Base-by-base conservation (phyloP, 23 red algal species). In the Gracilaria domingensis region DNA sequence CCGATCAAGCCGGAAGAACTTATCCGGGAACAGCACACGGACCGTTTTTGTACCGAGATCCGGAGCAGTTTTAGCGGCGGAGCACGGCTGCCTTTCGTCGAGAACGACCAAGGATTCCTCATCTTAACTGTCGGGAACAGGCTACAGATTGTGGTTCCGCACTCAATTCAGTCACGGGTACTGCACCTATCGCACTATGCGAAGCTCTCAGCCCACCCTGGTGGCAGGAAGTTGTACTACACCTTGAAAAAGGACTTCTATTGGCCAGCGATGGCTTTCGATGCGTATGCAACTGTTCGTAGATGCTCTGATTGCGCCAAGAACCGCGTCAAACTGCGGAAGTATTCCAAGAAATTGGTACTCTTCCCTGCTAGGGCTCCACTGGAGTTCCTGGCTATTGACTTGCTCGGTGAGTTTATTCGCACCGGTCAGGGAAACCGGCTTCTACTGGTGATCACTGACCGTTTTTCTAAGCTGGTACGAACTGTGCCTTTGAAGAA, bases 251-350 rank as follows among this genome's bases (percentile, higher is more conserved):
- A 40, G 34, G 40, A 78, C 58, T 88, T 62, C 0, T 88, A 77
- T 33, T 88, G 84, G 66, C 84, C 84, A 48, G 28, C 44, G 45
- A 85, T 85, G 82, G 37, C 60, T 6, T 12, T 71, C 24, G 33
- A 71, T 39, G 42, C 36, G 32, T 66, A 71, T 29, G 58, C 26
- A 3, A 36, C 13, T 8, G 44, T 30, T 23, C 39, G 17, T 33
- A 29, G 58, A 30, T 81, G 49, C 34, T 26, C 51, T 11, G 47
- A 53, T 32, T 20, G 78, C 28, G 20, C 78, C 6, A 49, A 9
- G 45, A 55, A 81, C 23, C 78, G 24, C 29, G 48, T 55, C n/a
- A 53, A 59, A 32, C 35, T 81, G 21, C 45, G 78, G 42, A 81
- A 81, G 45, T 38, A 81, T 28, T 49, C 45, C 51, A 45, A 59